A percentile compares a stretch with the other conserved stretches of the same genome.
Conservation (phyloP, 176 grass and related monocot species). For the Microstegium vimineum region DNA sequence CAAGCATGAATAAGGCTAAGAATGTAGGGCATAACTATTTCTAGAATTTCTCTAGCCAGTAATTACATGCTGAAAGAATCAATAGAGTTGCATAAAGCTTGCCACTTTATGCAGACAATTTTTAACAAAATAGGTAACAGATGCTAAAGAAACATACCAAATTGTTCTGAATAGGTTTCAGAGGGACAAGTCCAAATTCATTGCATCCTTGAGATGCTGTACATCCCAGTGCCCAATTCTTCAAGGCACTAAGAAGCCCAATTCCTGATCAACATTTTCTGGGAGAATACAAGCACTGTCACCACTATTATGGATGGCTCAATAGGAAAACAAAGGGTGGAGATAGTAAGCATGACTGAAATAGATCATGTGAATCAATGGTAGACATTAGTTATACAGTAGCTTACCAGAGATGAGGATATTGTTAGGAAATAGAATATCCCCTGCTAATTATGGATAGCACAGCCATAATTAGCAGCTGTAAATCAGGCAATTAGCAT, state of each 20-base stretch:
- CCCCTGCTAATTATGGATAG: no score
- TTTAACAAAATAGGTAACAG: neutral
- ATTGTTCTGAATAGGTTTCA: neutral
- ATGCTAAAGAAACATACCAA: neutral
- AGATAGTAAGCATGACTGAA: neutral
- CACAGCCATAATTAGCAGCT: no score
- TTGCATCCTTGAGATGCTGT: neutral
- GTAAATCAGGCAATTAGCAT: no score
- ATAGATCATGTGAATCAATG: neutral
- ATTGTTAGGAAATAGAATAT: no score
- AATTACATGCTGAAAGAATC: neutral
- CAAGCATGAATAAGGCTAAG: neutral
- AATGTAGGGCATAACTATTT: conserved; percentile 3
- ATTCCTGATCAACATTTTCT: neutral
- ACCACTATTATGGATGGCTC: neutral
- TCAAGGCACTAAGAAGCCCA: neutral
- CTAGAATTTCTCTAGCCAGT: neutral
- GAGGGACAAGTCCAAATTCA: neutral
- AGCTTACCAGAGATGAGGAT: conserved; percentile 11
- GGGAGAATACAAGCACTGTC: neutral
- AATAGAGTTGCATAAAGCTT: neutral
- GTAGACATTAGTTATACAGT: neutral
- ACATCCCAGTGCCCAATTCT: neutral
- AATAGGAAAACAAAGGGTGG: neutral
- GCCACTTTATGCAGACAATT: neutral